Conservation (phyloP, 2,329 filamentous ascomycete genomes). For the Phialemonium atrogriseum region DNA sequence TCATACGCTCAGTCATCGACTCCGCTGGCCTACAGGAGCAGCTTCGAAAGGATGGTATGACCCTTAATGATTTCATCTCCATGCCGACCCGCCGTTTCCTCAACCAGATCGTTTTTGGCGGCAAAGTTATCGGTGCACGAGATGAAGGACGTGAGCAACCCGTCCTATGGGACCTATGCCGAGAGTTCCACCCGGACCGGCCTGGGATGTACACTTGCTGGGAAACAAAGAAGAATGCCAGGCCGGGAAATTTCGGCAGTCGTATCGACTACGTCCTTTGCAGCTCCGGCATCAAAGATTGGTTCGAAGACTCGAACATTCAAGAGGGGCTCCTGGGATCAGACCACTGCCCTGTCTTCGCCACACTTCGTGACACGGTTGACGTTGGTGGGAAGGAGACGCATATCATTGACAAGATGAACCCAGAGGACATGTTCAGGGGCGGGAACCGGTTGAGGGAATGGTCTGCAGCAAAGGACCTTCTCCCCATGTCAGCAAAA, state of each 20-base stretch:
- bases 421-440: constrained; percentile 63
- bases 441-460: constrained; percentile 57
- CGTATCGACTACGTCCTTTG: constrained; percentile 93
- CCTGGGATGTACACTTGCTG: constrained; percentile 95
- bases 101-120: constrained; percentile 75
- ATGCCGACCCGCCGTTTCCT: constrained; percentile 67
- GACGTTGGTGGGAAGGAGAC: constrained; percentile 36
- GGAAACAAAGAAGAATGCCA: constrained; percentile 90
- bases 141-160: constrained; percentile 63
- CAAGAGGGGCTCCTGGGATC: constrained; percentile 92
- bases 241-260: constrained; percentile 88
- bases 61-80: constrained; percentile 63
- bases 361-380: constrained; percentile 58
- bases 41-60: constrained; percentile 61
- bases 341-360: constrained; percentile 93
- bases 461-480: constrained; percentile 57
- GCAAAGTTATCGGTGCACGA: constrained; percentile 55
- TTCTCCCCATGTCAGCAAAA: constrained; percentile 69
- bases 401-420: constrained; percentile 66
- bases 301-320: constrained; percentile 76
- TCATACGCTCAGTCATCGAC: constrained; percentile 61
- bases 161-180: constrained; percentile 75
- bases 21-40: constrained; percentile 65
- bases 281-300: constrained; percentile 66
- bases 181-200: constrained; percentile 71